Percentiles rank a stretch among this genome's conserved stretches.
Conservation (phyloP, 2,329 filamentous ascomycete genomes). For the Dactylonectria estremocensis region DNA sequence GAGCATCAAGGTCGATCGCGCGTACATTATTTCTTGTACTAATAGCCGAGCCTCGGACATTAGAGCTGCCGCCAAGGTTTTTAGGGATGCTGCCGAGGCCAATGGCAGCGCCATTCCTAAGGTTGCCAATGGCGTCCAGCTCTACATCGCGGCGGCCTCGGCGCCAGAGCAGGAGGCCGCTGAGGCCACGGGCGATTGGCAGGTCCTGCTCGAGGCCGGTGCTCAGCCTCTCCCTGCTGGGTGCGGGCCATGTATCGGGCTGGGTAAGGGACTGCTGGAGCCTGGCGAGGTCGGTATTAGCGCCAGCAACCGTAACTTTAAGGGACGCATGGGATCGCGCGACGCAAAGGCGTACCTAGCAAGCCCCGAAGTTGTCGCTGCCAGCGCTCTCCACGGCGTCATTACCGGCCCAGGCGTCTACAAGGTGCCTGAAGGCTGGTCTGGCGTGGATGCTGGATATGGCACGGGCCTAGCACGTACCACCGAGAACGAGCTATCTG, state of each 20-base stretch:
- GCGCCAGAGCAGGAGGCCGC: constrained; percentile 81
- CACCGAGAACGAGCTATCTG: no score
- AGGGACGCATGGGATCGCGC: constrained; percentile 83
- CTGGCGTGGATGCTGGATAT: no score
- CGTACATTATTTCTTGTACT: constrained; percentile 92
- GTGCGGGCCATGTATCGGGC: constrained; percentile 95
- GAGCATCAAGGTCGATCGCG: constrained; percentile 85
- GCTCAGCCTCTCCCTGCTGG: no score
- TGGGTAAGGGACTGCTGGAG: constrained; percentile 85
- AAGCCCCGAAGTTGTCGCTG: constrained; percentile 92
- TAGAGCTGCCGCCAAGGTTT: constrained; percentile 83
- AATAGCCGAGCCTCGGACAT: constrained; percentile 89
- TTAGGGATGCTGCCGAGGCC: constrained; percentile 80
- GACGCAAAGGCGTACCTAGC: constrained; percentile 86
- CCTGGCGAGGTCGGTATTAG: constrained; percentile 89
- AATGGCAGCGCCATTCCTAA: constrained; percentile 78
- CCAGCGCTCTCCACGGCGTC: no score
- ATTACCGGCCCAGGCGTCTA: no score
- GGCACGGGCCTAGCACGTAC: no score
- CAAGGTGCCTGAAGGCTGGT: no score
- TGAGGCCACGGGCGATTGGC: no score
- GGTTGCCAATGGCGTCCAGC: constrained; percentile 81
- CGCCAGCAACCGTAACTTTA: constrained; percentile 91
- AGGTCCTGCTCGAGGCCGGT: no score
- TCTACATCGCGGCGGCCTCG: constrained; percentile 94